Percentiles rank a stretch among this genome's conserved stretches.
Evolutionary conservation across 345 rosid species (phyloP).

Genomic region (Ceriops zippeliana): DNA sequence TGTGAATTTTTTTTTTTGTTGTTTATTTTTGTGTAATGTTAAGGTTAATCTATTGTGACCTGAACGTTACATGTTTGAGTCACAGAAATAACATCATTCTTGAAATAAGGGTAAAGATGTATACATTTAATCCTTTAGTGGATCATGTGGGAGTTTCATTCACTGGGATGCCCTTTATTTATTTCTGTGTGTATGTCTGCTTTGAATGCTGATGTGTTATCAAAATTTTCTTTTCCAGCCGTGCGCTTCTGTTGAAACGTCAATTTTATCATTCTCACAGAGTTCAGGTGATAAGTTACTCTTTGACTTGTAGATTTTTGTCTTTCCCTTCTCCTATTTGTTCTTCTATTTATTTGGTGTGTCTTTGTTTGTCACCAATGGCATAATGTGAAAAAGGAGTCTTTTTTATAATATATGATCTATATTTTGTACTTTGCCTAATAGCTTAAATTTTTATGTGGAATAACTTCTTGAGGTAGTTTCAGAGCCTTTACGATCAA

Average conservation of each 20-base stretch:
- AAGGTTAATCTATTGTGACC: too few relatives aligned
- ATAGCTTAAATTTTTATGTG: too few relatives aligned
- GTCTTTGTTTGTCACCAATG: not conserved
- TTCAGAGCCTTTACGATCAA: too few relatives aligned
- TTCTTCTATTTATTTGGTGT: not conserved
- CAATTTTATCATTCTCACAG: slow-evolving; percentile 34
- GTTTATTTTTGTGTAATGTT: not conserved
- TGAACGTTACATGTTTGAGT: too few relatives aligned
- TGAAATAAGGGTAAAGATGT: not conserved
- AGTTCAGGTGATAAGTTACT: slow-evolving; percentile 24
- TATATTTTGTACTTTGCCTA: too few relatives aligned
- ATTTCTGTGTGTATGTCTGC: not conserved
- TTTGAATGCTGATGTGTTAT: slow-evolving; percentile 5
- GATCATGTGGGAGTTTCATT: not conserved
- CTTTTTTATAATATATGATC: too few relatives aligned
- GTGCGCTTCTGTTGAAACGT: slow-evolving; percentile 21
- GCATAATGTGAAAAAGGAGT: too few relatives aligned
- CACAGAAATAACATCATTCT: too few relatives aligned
- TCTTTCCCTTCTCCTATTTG: slow-evolving; percentile 3
- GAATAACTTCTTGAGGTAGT: too few relatives aligned
- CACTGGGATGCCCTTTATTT: not conserved
- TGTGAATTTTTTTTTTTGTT: not conserved
- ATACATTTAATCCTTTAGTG: not conserved
- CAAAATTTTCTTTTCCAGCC: slow-evolving; percentile 14
- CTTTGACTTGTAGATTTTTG: not conserved